These are phyloP conservation scores for Torulaspora quercuum DNA, from an alignment of 805 yeast species.

Conservation along the genomic window DNA sequence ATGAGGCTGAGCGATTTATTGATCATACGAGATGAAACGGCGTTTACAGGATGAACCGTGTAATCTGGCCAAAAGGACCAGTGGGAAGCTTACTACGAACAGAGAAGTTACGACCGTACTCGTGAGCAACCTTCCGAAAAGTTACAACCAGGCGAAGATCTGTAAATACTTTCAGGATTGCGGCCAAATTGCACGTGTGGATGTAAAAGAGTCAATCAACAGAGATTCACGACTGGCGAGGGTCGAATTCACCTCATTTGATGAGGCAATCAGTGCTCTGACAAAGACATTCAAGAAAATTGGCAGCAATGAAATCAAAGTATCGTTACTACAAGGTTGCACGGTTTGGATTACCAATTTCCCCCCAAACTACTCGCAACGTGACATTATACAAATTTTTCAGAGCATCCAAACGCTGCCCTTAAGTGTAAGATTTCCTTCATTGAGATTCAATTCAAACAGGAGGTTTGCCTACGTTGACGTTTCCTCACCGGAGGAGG, in stretches of 20 bases:
- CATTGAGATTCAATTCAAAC: slow-evolving; percentile 49
- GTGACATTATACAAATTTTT: slow-evolving; percentile 43
- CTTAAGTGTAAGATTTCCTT: slow-evolving; percentile 59
- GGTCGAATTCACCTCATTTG: slow-evolving; percentile 53
- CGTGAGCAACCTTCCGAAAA: slow-evolving; percentile 47
- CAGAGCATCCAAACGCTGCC: slow-evolving; percentile 38
- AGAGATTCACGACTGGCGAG: slow-evolving; percentile 41
- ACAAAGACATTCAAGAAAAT: slow-evolving; percentile 54
- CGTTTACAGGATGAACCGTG: slow-evolving; percentile 11
- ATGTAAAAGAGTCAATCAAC: slow-evolving; percentile 22
- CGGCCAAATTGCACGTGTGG: slow-evolving; percentile 48
- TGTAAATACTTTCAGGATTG: slow-evolving; percentile 53
- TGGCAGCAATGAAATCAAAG: slow-evolving; percentile 43
- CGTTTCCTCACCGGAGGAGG: slow-evolving; percentile 42
- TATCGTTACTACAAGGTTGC: slow-evolving; percentile 44
- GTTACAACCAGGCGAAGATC: slow-evolving; percentile 41
- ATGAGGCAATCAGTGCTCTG: slow-evolving; percentile 53
- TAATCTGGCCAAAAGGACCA: slow-evolving; percentile 8
- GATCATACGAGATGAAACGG: slow-evolving; percentile 11
- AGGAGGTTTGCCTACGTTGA: slow-evolving; percentile 77
- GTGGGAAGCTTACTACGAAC: slow-evolving; percentile 13
- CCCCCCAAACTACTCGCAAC: slow-evolving; percentile 51
- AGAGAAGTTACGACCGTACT: slow-evolving; percentile 59
- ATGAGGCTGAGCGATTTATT: not conserved
- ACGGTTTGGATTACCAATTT: slow-evolving; percentile 74